Evolutionary conservation across 2,329 filamentous ascomycete species (phyloP), one percentile per base, ranked within the genome.

Genomic region (Furcasterigmium sp.): DNA sequence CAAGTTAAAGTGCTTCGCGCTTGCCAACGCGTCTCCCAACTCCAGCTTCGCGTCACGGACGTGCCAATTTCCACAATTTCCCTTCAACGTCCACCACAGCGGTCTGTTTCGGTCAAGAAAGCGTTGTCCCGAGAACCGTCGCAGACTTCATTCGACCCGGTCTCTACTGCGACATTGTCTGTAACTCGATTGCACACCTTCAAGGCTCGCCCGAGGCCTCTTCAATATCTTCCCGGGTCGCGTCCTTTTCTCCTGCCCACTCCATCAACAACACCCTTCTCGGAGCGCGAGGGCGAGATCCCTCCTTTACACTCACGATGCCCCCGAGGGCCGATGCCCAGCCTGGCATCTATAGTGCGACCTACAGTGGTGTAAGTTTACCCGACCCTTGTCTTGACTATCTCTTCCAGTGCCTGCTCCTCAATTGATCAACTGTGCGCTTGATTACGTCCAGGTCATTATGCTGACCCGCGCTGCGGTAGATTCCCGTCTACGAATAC

Each of bases 401-500:
- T n/a, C 23, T 40, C 18, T 43, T 39, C 43, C 19, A 23, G 21
- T 38, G 40, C 32, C 15, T n/a, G n/a, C 9, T 2, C 14, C 3
- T 15, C 4, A 13, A 20, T n/a, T 35, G 13, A 26, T 9, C 17
- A 14, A 4, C 5, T 20, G 18, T 35, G 29, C n/a, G n/a, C n/a
- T n/a, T n/a, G n/a, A n/a, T n/a, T n/a, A n/a, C n/a, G n/a, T n/a
- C n/a, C n/a, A n/a, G n/a, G n/a, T n/a, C n/a, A n/a, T n/a, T n/a
- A n/a, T n/a, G 14, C 37, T 50, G 13, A 50, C 18, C 21, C 19
- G 14, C 9, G 10, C 28, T 25, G 14, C 13, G 39, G 44, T 57
- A 96, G 89, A 90, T 95, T 48, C 91, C 91, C 28, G 91, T 97
- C 10, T 96, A 93, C 62, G 93, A 97, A 61, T 93, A 82, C 67